These are phyloP conservation scores for Populus euphratica DNA, from an alignment of 345 rosid genomes.

Conservation along the genomic window DNA sequence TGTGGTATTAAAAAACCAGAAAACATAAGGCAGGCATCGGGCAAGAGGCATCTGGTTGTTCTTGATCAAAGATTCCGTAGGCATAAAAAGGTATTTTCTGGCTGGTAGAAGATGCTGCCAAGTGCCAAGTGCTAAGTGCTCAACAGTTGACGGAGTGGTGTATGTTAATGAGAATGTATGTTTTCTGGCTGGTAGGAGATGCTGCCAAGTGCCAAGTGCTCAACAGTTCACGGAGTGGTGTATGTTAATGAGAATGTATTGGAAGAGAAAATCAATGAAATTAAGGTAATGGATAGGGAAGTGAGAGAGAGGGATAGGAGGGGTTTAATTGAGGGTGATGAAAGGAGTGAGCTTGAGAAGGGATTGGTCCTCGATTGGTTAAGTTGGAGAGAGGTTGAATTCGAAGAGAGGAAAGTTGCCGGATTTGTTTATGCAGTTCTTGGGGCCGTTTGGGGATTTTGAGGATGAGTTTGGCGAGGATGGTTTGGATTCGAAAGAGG, in stretches of 20 bases:
- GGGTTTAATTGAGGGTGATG: slow-evolving; percentile 12
- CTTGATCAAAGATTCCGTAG: too few relatives aligned
- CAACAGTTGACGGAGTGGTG: slow-evolving; percentile 16
- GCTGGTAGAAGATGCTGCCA: too few relatives aligned
- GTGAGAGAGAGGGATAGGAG: slow-evolving; percentile 53
- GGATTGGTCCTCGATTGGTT: slow-evolving; percentile 51
- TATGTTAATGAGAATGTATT: slow-evolving; percentile 33
- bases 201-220: too few relatives aligned
- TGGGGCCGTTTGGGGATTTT: slow-evolving; percentile 28
- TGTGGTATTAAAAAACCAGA: background rate
- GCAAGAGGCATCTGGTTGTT: too few relatives aligned
- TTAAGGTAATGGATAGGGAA: slow-evolving; percentile 70
- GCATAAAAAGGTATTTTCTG: too few relatives aligned
- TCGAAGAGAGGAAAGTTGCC: slow-evolving; percentile 47
- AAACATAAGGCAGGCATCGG: background rate
- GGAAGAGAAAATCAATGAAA: slow-evolving; percentile 56
- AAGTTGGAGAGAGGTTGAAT: slow-evolving; percentile 53
- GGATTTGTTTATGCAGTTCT: slow-evolving; percentile 23
- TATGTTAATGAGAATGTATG: slow-evolving; percentile 29
- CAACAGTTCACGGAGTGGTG: slow-evolving; percentile 16
- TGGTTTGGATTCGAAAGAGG: slow-evolving; percentile 17
- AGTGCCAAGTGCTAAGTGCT: too few relatives aligned
- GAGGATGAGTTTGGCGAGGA: background rate
- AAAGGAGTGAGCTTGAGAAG: slow-evolving; percentile 44
- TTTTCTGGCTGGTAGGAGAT: too few relatives aligned